Evolutionary conservation across 225 moss, liverwort and hornwort species (phyloP).

Genomic region (Antitrichia curtipendula): DNA sequence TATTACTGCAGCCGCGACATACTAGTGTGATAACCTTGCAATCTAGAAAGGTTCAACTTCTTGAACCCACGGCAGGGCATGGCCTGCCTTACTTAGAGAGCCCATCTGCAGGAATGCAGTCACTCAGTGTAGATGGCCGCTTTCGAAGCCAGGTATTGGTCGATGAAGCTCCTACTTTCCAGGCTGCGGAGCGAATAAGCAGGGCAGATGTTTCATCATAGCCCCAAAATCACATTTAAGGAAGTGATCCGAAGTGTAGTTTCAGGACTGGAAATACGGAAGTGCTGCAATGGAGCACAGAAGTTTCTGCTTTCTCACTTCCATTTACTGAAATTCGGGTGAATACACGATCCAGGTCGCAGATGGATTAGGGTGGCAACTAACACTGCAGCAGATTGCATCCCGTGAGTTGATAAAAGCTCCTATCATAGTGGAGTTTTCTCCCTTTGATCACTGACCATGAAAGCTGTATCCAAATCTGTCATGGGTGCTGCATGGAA

Average conservation of each 20-base stretch:
- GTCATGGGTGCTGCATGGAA: conserved; percentile 45
- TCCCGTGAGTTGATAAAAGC: neutral
- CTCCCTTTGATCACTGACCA: conserved; percentile 31
- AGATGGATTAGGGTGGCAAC: neutral
- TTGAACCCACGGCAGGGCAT: neutral
- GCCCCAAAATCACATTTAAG: neutral
- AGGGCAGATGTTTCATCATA: neutral
- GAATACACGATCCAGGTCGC: neutral
- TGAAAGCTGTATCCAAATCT: conserved; percentile 45
- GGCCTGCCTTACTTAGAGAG: neutral
- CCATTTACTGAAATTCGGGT: neutral
- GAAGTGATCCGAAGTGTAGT: neutral
- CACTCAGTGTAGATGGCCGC: neutral
- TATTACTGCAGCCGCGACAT: neutral
- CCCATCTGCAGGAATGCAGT: neutral
- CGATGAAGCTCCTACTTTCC: neutral
- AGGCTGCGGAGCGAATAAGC: neutral
- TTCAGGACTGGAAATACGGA: neutral
- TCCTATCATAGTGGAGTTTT: conserved; percentile 7
- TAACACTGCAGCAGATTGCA: neutral
- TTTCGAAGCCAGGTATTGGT: neutral
- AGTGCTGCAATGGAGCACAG: neutral
- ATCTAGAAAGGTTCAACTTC: neutral
- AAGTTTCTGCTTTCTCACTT: neutral
- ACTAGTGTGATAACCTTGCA: neutral